A percentile compares a stretch with the other conserved stretches of the same genome.
These are phyloP conservation scores for Amanita pallidorosea DNA, from an alignment of 768 basidiomycete genomes.

Conservation along the genomic window DNA sequence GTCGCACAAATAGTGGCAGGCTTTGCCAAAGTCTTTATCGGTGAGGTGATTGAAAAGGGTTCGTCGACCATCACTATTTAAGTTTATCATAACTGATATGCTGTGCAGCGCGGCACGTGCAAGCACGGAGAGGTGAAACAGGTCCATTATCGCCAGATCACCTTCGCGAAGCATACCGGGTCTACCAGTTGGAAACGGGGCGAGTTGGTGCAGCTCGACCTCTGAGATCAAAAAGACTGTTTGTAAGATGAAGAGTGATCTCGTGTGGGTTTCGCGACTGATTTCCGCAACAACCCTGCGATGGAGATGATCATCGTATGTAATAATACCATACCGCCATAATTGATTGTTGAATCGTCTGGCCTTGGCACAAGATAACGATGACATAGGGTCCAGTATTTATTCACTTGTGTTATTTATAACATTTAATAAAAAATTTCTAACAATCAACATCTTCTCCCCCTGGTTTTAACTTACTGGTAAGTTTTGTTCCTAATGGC, in stretches of 20 bases:
- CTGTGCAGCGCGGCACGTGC: slow-evolving; percentile 60
- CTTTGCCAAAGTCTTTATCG: slow-evolving; percentile 86
- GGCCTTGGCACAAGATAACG: no score
- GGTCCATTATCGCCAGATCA: slow-evolving; percentile 85
- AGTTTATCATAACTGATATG: slow-evolving; percentile 3
- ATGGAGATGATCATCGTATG: no score
- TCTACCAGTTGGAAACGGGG: slow-evolving; percentile 76
- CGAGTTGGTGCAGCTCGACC: slow-evolving; percentile 71
- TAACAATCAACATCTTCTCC: no score
- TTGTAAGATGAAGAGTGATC: slow-evolving; percentile 39
- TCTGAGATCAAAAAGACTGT: slow-evolving; percentile 58
- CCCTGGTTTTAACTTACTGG: slow-evolving; percentile 4
- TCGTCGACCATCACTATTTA: slow-evolving; percentile 9
- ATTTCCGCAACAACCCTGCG: no score
- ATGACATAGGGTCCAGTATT: no score
- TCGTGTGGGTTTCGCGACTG: neutral
- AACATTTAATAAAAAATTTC: no score
- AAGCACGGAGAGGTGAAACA: slow-evolving; percentile 56
- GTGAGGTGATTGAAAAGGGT: slow-evolving; percentile 89
- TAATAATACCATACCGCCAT: no score
- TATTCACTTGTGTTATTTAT: no score
- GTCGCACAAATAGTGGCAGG: slow-evolving; percentile 87
- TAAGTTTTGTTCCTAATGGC: slow-evolving; percentile 5
- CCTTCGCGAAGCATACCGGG: slow-evolving; percentile 78
- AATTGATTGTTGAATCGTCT: no score